Evolutionary conservation across 2,329 filamentous ascomycete genomes (phyloP).

Genomic region (Hymenoscyphus albidus): DNA sequence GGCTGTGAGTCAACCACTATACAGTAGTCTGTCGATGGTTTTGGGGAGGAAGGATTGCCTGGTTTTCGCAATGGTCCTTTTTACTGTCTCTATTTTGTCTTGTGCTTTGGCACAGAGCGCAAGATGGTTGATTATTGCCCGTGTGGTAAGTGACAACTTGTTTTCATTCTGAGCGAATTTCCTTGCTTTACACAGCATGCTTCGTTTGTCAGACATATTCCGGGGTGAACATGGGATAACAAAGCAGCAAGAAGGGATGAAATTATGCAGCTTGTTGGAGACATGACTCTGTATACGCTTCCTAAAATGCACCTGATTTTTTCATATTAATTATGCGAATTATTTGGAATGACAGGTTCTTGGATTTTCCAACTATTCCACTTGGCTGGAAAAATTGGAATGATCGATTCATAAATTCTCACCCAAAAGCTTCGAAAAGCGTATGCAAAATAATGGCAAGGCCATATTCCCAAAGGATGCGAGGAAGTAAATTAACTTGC

Average conservation of each 20-base stretch:
- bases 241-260: no score
- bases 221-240: background rate
- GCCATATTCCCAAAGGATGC: no score
- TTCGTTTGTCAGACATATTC: background rate
- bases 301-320: no score
- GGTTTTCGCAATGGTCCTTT: conserved; percentile 16
- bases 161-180: background rate
- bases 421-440: no score
- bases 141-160: conserved; percentile 14
- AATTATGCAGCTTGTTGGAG: no score
- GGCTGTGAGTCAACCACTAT: conserved; percentile 19
- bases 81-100: conserved; percentile 17
- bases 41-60: conserved; percentile 18
- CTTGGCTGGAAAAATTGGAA: no score
- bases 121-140: conserved; percentile 15
- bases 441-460: no score
- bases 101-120: conserved; percentile 19
- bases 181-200: background rate
- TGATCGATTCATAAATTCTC: no score
- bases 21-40: conserved; percentile 15
- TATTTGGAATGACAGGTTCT: no score
- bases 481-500: background rate
- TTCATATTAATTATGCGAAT: no score
- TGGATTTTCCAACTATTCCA: no score
- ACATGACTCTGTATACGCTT: no score